phyloP scores from a whole-genome alignment of 108 stramenopile species.

The Cylindrotheca closterium region DNA sequence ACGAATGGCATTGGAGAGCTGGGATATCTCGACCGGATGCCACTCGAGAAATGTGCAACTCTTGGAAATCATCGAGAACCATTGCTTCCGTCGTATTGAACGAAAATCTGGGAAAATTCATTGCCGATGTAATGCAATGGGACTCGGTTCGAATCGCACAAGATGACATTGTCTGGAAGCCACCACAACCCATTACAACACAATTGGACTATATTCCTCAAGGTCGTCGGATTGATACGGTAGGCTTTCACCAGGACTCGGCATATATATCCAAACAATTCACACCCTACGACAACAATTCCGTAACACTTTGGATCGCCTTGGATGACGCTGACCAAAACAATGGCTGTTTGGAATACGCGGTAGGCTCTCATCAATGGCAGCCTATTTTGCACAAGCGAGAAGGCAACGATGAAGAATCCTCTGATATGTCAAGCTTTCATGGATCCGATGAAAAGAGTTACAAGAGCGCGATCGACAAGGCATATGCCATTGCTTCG shows the following conservation, averaged over 20 bases:
- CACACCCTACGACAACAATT: slow-evolving; percentile 36
- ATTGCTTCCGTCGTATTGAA: slow-evolving; percentile 48
- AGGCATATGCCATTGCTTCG: slow-evolving; percentile 7
- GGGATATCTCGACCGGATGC: slow-evolving; percentile 33
- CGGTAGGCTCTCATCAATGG: slow-evolving; percentile 51
- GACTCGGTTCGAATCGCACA: slow-evolving; percentile 52
- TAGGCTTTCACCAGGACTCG: slow-evolving; percentile 65
- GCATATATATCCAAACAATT: slow-evolving; percentile 54
- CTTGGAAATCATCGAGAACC: slow-evolving; percentile 48
- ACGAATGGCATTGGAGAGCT: slow-evolving; percentile 71
- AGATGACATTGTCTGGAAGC: slow-evolving; percentile 73
- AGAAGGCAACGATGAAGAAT: background rate
- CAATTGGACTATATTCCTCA: background rate
- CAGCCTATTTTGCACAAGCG: background rate
- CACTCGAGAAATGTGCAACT: slow-evolving; percentile 63
- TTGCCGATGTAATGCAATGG: slow-evolving; percentile 53
- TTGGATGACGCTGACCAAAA: slow-evolving; percentile 58
- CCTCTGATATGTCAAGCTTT: slow-evolving; percentile 16
- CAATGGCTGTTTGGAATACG: slow-evolving; percentile 57
- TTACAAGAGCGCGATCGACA: background rate
- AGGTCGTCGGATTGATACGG: slow-evolving; percentile 10
- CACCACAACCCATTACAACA: slow-evolving; percentile 20
- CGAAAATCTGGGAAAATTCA: slow-evolving; percentile 33
- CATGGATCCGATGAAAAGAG: slow-evolving; percentile 7
- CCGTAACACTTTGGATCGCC: slow-evolving; percentile 65